Conservation (phyloP, 257 asterid species). For the Agastache rugosa region DNA sequence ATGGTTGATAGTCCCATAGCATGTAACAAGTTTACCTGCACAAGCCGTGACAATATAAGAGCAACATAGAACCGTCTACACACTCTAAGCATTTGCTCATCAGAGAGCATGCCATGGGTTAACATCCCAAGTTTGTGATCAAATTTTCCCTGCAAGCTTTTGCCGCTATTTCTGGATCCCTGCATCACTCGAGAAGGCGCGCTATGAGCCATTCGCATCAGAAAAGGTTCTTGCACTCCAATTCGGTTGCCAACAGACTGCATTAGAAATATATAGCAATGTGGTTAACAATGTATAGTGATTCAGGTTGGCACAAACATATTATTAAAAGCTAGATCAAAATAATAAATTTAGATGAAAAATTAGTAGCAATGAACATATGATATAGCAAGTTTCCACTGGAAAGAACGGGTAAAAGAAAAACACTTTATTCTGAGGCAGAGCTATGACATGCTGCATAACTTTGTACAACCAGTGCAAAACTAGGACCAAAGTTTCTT, state of each 20-base stretch:
- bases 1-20: not conserved
- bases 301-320: slow-evolving; percentile 25
- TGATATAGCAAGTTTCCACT: slow-evolving; percentile 8
- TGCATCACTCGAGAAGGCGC: slow-evolving; percentile 63
- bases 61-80: slow-evolving; percentile 90
- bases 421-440: slow-evolving; percentile 18
- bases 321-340: slow-evolving; percentile 29
- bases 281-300: slow-evolving; percentile 9
- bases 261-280: slow-evolving; percentile 39
- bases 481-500: slow-evolving; percentile 8
- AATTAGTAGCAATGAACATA: slow-evolving; percentile 6
- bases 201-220: slow-evolving; percentile 99
- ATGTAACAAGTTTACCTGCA: slow-evolving; percentile 67
- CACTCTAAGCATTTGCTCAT: slow-evolving; percentile 85
- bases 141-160: slow-evolving; percentile 56
- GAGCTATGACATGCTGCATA: slow-evolving; percentile 8
- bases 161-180: slow-evolving; percentile 57
- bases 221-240: slow-evolving; percentile 93
- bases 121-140: slow-evolving; percentile 50
- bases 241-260: slow-evolving; percentile 97
- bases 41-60: slow-evolving; percentile 89
- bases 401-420: not conserved
- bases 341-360: not conserved
- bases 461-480: slow-evolving; percentile 22
- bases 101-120: slow-evolving; percentile 58